Evolutionary conservation across 805 yeast species (phyloP).

Genomic region (Wickerhamomyces subpelliculosus): DNA sequence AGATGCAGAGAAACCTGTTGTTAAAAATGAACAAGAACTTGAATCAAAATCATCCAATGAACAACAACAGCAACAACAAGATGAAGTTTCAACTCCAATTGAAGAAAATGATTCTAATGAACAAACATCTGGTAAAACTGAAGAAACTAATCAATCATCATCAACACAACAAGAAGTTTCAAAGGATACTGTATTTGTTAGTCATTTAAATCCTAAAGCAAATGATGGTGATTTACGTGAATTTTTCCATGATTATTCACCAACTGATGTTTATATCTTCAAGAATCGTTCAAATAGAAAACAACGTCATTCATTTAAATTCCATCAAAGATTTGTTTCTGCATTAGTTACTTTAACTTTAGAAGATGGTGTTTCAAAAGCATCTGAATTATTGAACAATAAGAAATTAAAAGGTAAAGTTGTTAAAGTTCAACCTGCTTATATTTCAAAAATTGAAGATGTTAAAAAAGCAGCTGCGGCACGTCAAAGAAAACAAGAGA

Average conservation of each 20-base stretch:
- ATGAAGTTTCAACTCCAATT: not conserved
- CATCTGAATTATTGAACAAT: slow-evolving; percentile 32
- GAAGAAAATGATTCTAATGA: not conserved
- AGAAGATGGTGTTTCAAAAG: slow-evolving; percentile 34
- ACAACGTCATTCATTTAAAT: slow-evolving; percentile 17
- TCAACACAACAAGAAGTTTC: slow-evolving; percentile 25
- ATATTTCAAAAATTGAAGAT: slow-evolving; percentile 35
- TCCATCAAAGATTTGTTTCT: slow-evolving; percentile 32
- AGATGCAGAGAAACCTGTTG: not conserved
- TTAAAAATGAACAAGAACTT: not conserved
- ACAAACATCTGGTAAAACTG: no score
- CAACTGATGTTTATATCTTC: slow-evolving; percentile 41
- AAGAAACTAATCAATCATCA: no score
- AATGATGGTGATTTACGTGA: slow-evolving; percentile 39
- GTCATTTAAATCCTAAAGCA: slow-evolving; percentile 30
- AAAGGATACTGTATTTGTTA: slow-evolving; percentile 38
- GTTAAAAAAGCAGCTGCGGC: slow-evolving; percentile 31
- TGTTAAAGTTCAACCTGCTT: slow-evolving; percentile 33
- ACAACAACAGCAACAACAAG: not conserved
- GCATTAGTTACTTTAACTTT: slow-evolving; percentile 46
- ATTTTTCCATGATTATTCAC: slow-evolving; percentile 36
- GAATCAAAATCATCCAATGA: not conserved
- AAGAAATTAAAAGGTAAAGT: slow-evolving; percentile 31
- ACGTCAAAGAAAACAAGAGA: slow-evolving; percentile 11
- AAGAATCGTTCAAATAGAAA: slow-evolving; percentile 27